phyloP scores from a whole-genome alignment of 148 eudicot species.

The Polygonum maritimum region DNA sequence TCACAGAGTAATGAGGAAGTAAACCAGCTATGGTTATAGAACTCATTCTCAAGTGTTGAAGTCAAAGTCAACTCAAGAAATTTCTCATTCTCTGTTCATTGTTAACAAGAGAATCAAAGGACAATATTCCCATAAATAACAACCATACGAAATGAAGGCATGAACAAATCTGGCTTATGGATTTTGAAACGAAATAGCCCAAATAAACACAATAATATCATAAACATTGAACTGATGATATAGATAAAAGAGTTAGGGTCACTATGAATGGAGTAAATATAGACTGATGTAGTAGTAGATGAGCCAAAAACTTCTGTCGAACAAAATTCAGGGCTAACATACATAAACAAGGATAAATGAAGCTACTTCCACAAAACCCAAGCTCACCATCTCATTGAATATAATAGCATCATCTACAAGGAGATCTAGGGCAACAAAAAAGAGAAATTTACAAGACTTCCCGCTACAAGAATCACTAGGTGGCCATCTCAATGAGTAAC shows the following conservation, averaged over 20 bases:
- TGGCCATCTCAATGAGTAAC: neutral
- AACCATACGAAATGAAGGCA: neutral
- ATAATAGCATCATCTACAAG: neutral
- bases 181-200: neutral
- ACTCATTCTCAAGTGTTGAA: neutral
- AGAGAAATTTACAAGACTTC: conserved; percentile 1
- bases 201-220: neutral
- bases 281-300: neutral
- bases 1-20: neutral
- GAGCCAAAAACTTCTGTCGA: neutral
- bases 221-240: neutral
- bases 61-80: neutral
- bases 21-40: neutral
- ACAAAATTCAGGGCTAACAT: neutral
- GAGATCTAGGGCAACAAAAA: conserved; percentile 4
- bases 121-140: neutral
- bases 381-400: conserved; percentile 1
- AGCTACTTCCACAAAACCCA: conserved; percentile 1
- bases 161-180: neutral
- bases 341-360: neutral
- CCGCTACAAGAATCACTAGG: neutral
- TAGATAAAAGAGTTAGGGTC: neutral
- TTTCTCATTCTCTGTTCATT: neutral
- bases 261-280: neutral
- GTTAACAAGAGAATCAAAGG: neutral